Percentiles rank a stretch among this genome's conserved stretches.
phyloP scores from a whole-genome alignment of 2,329 filamentous ascomycete species.

The Cytospora piceae region DNA sequence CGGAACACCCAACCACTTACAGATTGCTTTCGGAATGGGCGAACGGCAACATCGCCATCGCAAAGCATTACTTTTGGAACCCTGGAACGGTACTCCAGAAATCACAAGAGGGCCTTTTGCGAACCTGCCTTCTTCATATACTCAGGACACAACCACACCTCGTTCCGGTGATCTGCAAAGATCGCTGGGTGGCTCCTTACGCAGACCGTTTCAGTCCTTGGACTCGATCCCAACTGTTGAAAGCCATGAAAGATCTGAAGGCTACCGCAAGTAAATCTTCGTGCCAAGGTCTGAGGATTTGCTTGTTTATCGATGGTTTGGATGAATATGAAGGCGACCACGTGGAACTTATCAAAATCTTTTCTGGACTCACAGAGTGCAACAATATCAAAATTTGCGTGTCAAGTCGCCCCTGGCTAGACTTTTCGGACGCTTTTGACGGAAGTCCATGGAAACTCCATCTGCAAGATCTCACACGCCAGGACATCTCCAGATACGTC shows the following conservation, averaged over 20 bases:
- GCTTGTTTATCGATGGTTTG: constrained; percentile 41
- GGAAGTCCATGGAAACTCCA: constrained; percentile 20
- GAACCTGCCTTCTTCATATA: constrained; percentile 21
- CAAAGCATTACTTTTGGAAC: constrained; percentile 29
- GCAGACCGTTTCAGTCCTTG: constrained; percentile 9
- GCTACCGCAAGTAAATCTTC: background rate
- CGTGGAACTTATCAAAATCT: constrained; percentile 27
- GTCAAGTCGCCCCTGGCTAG: constrained; percentile 29
- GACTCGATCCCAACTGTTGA: constrained; percentile 1
- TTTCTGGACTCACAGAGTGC: constrained; percentile 1
- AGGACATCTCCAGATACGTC: constrained; percentile 26
- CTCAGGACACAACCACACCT: constrained; percentile 16
- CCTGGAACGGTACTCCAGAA: constrained; percentile 22
- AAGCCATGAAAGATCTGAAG: background rate
- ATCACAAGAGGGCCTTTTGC: constrained; percentile 25
- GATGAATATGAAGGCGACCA: constrained; percentile 32
- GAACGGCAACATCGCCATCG: background rate
- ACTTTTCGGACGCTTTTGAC: constrained; percentile 21
- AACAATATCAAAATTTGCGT: constrained; percentile 27
- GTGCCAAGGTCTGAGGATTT: constrained; percentile 5
- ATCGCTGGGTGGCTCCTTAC: background rate
- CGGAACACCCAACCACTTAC: constrained; percentile 2
- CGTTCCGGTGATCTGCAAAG: constrained; percentile 5
- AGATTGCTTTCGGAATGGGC: constrained; percentile 8
- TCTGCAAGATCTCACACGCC: constrained; percentile 25